A percentile compares a stretch with the other conserved stretches of the same genome.
phyloP scores from a whole-genome alignment of 2,329 filamentous ascomycete genomes.

The Botrytis cinerea region DNA sequence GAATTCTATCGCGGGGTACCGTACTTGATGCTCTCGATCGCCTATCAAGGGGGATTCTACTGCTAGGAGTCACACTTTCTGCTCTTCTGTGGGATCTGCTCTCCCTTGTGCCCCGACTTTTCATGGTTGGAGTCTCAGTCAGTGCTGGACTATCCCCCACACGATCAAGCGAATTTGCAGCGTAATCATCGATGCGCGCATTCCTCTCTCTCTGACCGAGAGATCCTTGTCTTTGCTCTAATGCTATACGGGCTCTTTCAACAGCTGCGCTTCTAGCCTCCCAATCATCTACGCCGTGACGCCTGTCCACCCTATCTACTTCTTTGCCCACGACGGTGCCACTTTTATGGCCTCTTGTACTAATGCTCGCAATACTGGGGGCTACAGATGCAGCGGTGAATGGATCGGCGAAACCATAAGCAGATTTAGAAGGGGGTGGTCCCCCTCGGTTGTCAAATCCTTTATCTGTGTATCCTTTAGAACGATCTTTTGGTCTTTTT shows the following conservation, averaged over 20 bases:
- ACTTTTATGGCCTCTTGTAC: background rate
- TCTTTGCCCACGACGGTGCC: background rate
- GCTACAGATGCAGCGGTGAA: background rate
- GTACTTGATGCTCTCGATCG: too few relatives aligned
- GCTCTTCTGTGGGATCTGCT: too few relatives aligned
- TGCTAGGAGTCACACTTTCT: background rate
- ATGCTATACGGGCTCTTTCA: rapidly evolving
- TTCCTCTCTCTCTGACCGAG: rapidly evolving
- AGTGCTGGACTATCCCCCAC: background rate
- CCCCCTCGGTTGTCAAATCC: background rate
- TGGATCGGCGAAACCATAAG: background rate
- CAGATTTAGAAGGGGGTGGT: background rate
- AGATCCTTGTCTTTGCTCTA: background rate
- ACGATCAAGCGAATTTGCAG: background rate
- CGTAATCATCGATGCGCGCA: background rate
- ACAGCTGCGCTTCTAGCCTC: background rate
- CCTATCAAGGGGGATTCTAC: too few relatives aligned
- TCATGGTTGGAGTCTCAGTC: background rate
- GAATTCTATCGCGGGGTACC: too few relatives aligned
- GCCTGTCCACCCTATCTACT: too few relatives aligned
- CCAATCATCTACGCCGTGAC: background rate
- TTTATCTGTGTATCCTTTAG: background rate
- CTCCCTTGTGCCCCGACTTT: background rate
- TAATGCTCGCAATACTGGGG: background rate
- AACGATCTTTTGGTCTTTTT: background rate